phyloP scores from a whole-genome alignment of 2,329 filamentous ascomycete species.

The Alternaria burnsii region DNA sequence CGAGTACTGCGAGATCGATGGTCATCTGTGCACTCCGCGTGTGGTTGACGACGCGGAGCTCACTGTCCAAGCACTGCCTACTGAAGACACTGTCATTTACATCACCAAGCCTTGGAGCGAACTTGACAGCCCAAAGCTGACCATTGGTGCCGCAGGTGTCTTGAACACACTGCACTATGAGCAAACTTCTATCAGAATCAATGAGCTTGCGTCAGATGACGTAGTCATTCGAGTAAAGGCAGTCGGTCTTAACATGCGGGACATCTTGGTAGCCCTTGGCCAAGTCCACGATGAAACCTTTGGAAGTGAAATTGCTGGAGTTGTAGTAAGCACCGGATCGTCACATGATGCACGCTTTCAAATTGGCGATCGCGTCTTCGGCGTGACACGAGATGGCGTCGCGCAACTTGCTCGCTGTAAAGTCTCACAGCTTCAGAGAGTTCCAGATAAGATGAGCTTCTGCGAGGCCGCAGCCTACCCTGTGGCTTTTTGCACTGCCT shows the following conservation, averaged over 20 bases:
- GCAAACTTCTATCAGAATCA: neutral
- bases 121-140: constrained; percentile 15
- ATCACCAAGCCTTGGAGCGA: constrained; percentile 28
- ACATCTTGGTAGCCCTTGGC: constrained; percentile 34
- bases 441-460: constrained; percentile 15
- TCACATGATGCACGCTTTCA: neutral
- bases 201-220: constrained; percentile 15
- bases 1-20: constrained; percentile 21
- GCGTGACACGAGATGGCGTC: constrained; percentile 16
- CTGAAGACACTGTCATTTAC: neutral
- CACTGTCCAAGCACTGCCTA: constrained; percentile 1
- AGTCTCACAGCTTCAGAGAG: constrained; percentile 18
- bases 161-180: constrained; percentile 29
- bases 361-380: constrained; percentile 20
- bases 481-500: constrained; percentile 12
- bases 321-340: constrained; percentile 14
- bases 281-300: constrained; percentile 29
- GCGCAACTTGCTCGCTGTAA: constrained; percentile 13
- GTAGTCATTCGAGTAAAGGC: constrained; percentile 28
- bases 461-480: constrained; percentile 25
- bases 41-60: constrained; percentile 17
- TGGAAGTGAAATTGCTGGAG: constrained; percentile 27
- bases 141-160: constrained; percentile 21
- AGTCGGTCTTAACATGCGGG: constrained; percentile 28
- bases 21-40: constrained; percentile 12